A percentile compares a stretch with the other conserved stretches of the same genome.
Conservation (phyloP, 768 basidiomycete species). For the Boletus reticulatus region DNA sequence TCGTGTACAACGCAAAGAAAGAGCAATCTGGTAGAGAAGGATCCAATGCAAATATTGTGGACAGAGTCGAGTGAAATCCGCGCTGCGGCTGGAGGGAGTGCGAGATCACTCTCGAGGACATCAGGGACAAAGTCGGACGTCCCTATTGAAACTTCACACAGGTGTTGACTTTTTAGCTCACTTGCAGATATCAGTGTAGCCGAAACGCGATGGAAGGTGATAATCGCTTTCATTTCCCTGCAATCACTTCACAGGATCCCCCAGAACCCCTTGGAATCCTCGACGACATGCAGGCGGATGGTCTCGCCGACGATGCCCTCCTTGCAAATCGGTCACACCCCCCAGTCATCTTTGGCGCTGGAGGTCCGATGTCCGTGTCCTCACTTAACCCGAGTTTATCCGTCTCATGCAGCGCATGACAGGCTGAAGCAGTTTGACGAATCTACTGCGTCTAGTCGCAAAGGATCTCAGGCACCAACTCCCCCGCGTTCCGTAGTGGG, state of each 20-base stretch:
- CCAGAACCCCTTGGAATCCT: conserved; percentile 16
- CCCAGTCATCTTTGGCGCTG: conserved; percentile 67
- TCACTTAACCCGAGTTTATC: not conserved
- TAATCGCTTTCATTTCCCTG: conserved; percentile 13
- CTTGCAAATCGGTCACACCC: conserved; percentile 29
- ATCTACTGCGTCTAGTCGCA: conserved; percentile 66
- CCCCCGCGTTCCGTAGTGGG: conserved; percentile 84
- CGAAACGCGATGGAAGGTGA: conserved; percentile 14
- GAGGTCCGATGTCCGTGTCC: conserved; percentile 55
- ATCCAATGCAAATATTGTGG: conserved; percentile 20
- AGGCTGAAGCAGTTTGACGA: conserved; percentile 83
- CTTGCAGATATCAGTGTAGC: not conserved
- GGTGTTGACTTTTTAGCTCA: not conserved
- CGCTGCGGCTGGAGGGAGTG: conserved; percentile 21
- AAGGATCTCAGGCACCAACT: conserved; percentile 70
- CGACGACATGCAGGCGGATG: conserved; percentile 26
- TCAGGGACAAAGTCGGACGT: not conserved
- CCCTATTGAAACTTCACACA: not conserved
- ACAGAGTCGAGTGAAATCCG: conserved; percentile 33
- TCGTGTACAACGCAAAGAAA: conserved; percentile 33
- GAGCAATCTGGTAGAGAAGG: conserved; percentile 16
- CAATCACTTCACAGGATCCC: not conserved
- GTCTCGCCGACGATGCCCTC: conserved; percentile 11
- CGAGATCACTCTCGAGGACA: conserved; percentile 19
- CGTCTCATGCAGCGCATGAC: not conserved